Evolutionary conservation across 164 flowering plant genomes (phyloP).

Genomic region (Paratinospora sagittata): DNA sequence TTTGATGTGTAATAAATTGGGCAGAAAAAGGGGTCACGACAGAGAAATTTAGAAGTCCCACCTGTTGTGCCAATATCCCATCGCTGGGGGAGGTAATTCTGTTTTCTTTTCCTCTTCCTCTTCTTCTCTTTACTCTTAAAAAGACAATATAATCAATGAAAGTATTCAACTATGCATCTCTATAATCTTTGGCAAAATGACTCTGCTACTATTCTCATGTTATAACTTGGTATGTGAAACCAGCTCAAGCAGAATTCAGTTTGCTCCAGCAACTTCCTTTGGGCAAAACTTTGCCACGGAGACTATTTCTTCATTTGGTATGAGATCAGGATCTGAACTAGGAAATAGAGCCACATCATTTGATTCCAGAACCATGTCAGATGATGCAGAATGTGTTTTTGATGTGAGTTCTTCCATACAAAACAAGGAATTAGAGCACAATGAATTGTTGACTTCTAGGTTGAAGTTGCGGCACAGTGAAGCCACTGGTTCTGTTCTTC

Average conservation of each 20-base stretch:
- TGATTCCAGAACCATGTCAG: constrained; percentile 29
- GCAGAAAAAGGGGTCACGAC: constrained; percentile 48
- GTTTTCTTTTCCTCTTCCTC: neutral
- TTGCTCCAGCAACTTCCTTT: constrained; percentile 27
- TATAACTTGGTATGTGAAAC: constrained; percentile 6
- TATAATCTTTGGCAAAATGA: constrained; percentile 13
- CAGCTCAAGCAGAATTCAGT: constrained; percentile 43
- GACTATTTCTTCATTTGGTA: constrained; percentile 31
- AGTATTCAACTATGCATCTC: neutral
- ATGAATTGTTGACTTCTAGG: constrained; percentile 27
- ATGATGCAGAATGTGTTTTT: constrained; percentile 39
- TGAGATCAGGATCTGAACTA: constrained; percentile 35
- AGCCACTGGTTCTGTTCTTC: constrained; percentile 21
- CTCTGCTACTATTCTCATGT: constrained; percentile 9
- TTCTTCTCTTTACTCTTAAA: neutral
- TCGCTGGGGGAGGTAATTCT: constrained; percentile 46
- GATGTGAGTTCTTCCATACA: constrained; percentile 28
- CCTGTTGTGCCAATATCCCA: constrained; percentile 27
- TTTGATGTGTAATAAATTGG: constrained; percentile 1
- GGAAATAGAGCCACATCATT: constrained; percentile 28
- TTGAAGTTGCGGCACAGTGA: constrained; percentile 23
- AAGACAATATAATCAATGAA: neutral
- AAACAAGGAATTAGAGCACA: constrained; percentile 31
- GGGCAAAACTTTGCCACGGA: constrained; percentile 35
- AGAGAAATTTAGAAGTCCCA: constrained; percentile 32